Base-by-base conservation (phyloP, 805 yeast genomes). In the Saccharomyces kudriavzevii region DNA sequence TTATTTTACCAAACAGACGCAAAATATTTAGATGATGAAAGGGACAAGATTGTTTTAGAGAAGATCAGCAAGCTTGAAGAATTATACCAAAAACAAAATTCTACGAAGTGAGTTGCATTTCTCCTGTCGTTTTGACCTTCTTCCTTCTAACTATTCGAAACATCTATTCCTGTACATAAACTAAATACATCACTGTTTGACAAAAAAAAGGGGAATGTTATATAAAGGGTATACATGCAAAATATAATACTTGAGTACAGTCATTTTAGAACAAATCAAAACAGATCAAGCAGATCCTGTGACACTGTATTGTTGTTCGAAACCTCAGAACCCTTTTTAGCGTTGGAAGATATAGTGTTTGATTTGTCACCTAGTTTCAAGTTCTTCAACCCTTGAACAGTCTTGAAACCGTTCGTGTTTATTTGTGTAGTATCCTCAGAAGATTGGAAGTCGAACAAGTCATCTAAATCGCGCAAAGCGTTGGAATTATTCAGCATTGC, bases 381-480 rank as follows among this genome's bases (percentile, higher is more conserved):
- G 40, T 40, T 51, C 10, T 50, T 49, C 48, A 52, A 24, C 52
- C 54, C 40, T 49, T 53, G 48, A 31, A 40, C 28, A 55, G 47
- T 28, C 45, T 50, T 20, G 48, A 45, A 5, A 43, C 45, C 30
- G 27, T 35, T 17, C 20, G 9, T 35, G 17, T 35, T 35, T 17
- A 9, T 35, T 35, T 35, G 22, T 29, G 27, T 5, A 20, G 24
- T 45, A 40, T 40, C 49, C 26, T 53, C 14, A 22, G 60, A 64
- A 49, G 53, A 70, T 65, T 49, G 75, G 61, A 72, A 83, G 47
- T 70, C 69, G 51, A 79, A 89, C 51, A 89, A 72, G 65, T 87
- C 95, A 60, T 84, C 88, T 63, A 89, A 75, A 60, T 89, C 96
- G 57, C 82, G 87, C 57, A 89, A 71, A 17, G 84, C 77, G 54